phyloP scores from a whole-genome alignment of 2,329 filamentous ascomycete genomes.

The Neoarthrinium moseri region DNA sequence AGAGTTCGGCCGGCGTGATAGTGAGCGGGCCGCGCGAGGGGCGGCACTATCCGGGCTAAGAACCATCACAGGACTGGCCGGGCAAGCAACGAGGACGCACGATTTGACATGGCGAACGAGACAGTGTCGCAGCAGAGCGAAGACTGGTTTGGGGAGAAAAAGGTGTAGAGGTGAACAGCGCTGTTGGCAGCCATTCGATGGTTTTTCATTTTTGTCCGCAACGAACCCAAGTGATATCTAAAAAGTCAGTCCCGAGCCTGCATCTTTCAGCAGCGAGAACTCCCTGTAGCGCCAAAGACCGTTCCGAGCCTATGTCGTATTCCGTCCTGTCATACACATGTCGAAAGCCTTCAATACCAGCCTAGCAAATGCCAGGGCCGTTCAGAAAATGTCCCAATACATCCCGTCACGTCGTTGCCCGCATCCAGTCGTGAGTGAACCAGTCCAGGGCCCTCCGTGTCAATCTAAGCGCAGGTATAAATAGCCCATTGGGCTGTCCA shows the following conservation, averaged over 20 bases:
- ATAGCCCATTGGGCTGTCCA: neutral
- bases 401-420: constrained; percentile 9
- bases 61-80: too few relatives aligned
- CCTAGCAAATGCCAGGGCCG: too few relatives aligned
- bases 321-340: neutral
- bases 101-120: too few relatives aligned
- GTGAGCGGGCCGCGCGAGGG: too few relatives aligned
- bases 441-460: constrained; percentile 9
- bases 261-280: neutral
- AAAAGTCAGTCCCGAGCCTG: neutral
- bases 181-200: too few relatives aligned
- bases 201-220: neutral
- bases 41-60: too few relatives aligned
- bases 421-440: constrained; percentile 7
- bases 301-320: neutral
- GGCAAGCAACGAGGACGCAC: too few relatives aligned
- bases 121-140: too few relatives aligned
- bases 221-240: neutral
- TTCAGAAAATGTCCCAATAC: neutral
- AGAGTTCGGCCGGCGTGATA: too few relatives aligned
- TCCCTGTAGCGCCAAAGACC: neutral
- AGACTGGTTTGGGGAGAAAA: too few relatives aligned
- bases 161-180: too few relatives aligned
- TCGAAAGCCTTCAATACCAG: neutral
- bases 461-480: constrained; percentile 1